Evolutionary conservation across 2,329 filamentous ascomycete species (phyloP).

Genomic region (Xylaria sp.): DNA sequence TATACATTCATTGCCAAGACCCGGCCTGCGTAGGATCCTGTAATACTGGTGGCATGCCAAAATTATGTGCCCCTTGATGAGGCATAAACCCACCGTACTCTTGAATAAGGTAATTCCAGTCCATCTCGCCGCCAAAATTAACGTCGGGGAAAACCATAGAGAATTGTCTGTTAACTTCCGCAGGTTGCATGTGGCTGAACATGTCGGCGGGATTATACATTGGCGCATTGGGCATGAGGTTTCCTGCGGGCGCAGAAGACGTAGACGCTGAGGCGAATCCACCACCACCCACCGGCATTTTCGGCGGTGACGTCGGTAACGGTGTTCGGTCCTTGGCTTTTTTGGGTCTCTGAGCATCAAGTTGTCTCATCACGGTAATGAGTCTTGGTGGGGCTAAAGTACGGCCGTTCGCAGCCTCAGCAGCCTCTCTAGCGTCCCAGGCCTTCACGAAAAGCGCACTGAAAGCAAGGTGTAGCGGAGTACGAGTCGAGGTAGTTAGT

Average conservation of each 20-base stretch:
- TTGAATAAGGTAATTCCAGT: slow-evolving; percentile 49
- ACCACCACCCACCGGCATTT: slow-evolving; percentile 43
- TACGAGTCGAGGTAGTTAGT: slow-evolving; percentile 61
- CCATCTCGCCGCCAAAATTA: slow-evolving; percentile 50
- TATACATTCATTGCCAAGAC: slow-evolving; percentile 37
- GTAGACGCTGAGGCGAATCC: slow-evolving; percentile 37
- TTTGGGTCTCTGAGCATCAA: slow-evolving; percentile 51
- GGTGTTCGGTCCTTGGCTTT: slow-evolving; percentile 49
- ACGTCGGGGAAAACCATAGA: slow-evolving; percentile 48
- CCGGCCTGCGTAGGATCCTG: slow-evolving; percentile 36
- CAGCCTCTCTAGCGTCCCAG: slow-evolving; percentile 67
- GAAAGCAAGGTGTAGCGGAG: slow-evolving; percentile 68
- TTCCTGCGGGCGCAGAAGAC: slow-evolving; percentile 21
- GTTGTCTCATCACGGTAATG: slow-evolving; percentile 60
- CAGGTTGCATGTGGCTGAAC: slow-evolving; percentile 42
- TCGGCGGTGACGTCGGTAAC: slow-evolving; percentile 46
- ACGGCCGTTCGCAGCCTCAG: slow-evolving; percentile 58
- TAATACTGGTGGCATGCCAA: slow-evolving; percentile 24
- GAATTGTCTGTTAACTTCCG: slow-evolving; percentile 48
- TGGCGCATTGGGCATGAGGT: slow-evolving; percentile 37
- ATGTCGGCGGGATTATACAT: slow-evolving; percentile 43
- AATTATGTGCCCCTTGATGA: slow-evolving; percentile 38
- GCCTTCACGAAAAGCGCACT: slow-evolving; percentile 69
- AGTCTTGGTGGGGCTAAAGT: slow-evolving; percentile 58
- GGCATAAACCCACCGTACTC: slow-evolving; percentile 47